These are phyloP conservation scores for Neocucurbitaria cava DNA, from an alignment of 2,329 filamentous ascomycete genomes.

Conservation along the genomic window DNA sequence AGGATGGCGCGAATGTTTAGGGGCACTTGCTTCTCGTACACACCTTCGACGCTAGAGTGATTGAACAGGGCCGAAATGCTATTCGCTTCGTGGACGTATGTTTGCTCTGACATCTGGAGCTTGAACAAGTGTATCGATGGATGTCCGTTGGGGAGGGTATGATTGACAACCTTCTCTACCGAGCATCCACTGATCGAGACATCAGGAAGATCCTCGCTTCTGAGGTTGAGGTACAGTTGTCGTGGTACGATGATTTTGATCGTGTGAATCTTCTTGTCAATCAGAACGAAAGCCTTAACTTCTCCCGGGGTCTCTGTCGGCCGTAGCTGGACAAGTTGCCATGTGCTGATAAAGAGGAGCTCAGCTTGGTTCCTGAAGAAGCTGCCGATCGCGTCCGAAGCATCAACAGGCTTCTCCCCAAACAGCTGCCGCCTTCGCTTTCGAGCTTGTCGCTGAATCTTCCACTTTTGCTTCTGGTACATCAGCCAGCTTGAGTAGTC, in stretches of 20 bases:
- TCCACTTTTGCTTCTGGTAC: conserved; percentile 99
- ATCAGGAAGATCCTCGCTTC: conserved; percentile 84
- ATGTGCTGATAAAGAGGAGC: conserved; percentile 86
- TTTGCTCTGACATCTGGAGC: conserved; percentile 85
- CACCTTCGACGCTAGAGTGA: conserved; percentile 92
- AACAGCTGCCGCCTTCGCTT: conserved; percentile 88
- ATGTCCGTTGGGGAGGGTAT: conserved; percentile 93
- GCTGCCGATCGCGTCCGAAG: conserved; percentile 68
- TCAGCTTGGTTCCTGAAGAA: conserved; percentile 94
- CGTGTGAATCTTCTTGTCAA: conserved; percentile 88
- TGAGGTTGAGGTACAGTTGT: conserved; percentile 90
- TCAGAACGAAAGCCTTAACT: conserved; percentile 87
- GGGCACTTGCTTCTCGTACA: conserved; percentile 94
- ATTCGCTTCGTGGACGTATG: conserved; percentile 83
- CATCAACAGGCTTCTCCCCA: conserved; percentile 75
- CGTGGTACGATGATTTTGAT: conserved; percentile 89
- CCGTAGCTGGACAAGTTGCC: conserved; percentile 90
- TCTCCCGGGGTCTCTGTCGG: conserved; percentile 84
- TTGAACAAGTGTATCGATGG: conserved; percentile 94
- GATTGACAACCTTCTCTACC: conserved; percentile 91
- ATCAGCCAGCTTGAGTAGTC: conserved; percentile 88
- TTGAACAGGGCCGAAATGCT: conserved; percentile 86
- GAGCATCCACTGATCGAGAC: conserved; percentile 85
- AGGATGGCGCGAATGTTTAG: conserved; percentile 86
- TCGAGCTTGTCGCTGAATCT: conserved; percentile 91